Conservation (phyloP, 257 asterid genomes). For the Sherardia arvensis region DNA sequence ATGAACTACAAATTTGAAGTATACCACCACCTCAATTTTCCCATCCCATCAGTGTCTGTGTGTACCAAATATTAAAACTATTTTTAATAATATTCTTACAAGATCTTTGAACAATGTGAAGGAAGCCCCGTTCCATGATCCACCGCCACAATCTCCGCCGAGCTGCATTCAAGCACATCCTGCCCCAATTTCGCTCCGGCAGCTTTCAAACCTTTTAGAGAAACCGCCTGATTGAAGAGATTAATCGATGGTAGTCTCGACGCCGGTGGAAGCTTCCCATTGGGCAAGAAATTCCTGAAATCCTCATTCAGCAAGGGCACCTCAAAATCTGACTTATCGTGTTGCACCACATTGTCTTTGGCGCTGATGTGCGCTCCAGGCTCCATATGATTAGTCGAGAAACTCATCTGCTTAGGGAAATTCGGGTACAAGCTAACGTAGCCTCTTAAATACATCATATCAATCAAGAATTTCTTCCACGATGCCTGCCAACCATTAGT, state of each 20-base stretch:
- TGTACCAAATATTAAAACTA: not conserved
- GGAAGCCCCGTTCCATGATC: constrained; percentile 65
- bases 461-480: constrained; percentile 89
- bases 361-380: constrained; percentile 94
- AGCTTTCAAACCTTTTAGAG: constrained; percentile 71
- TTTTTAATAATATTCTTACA: too few relatives aligned
- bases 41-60: too few relatives aligned
- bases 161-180: constrained; percentile 67
- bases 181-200: constrained; percentile 81
- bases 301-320: constrained; percentile 75
- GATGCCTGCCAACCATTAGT: constrained; percentile 99
- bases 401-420: constrained; percentile 84
- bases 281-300: constrained; percentile 50
- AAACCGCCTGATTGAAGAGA: constrained; percentile 76
- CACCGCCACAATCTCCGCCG: constrained; percentile 41
- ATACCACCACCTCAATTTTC: too few relatives aligned
- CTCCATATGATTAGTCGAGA: constrained; percentile 95
- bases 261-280: constrained; percentile 76
- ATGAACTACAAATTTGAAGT: too few relatives aligned
- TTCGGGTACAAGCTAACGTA: constrained; percentile 84
- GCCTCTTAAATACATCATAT: constrained; percentile 91
- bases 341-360: constrained; percentile 62
- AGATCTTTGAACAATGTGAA: constrained; percentile 72
- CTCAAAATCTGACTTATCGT: constrained; percentile 72
- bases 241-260: constrained; percentile 71